phyloP scores from a whole-genome alignment of 2,329 filamentous ascomycete genomes.

The Fusarium sambucinum region DNA sequence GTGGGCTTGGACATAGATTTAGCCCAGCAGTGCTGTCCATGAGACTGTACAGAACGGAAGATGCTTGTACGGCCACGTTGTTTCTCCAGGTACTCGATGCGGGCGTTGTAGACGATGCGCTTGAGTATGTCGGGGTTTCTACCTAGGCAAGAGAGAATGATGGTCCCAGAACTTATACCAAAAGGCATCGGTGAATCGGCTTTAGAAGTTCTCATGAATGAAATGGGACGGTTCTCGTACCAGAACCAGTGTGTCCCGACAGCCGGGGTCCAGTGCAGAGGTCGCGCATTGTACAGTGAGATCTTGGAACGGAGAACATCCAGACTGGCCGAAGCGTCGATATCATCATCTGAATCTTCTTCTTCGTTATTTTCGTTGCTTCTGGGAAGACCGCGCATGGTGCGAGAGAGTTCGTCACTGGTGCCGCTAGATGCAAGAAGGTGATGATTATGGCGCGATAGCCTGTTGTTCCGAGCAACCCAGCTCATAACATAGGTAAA shows the following conservation, averaged over 20 bases:
- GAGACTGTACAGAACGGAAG: conserved; percentile 11
- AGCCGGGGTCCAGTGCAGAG: conserved; percentile 29
- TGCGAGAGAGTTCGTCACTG: neutral
- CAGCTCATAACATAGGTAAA: conserved; percentile 35
- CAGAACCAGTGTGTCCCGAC: conserved; percentile 33
- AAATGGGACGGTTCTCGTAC: conserved; percentile 18
- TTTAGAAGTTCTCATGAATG: conserved; percentile 18
- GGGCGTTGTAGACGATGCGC: conserved; percentile 29
- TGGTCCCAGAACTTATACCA: neutral
- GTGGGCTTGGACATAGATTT: conserved; percentile 37
- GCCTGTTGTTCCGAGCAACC: conserved; percentile 19
- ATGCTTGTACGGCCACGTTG: conserved; percentile 32
- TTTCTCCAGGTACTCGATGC: conserved; percentile 25
- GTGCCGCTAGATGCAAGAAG: conserved; percentile 27
- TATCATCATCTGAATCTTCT: neutral
- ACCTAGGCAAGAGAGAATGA: conserved; percentile 28
- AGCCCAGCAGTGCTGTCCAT: conserved; percentile 14
- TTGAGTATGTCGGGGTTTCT: conserved; percentile 28
- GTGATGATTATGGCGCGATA: conserved; percentile 28
- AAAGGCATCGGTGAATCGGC: neutral
- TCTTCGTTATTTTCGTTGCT: neutral
- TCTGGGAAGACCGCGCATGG: neutral
- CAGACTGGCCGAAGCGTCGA: conserved; percentile 6
- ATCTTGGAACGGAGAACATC: conserved; percentile 27
- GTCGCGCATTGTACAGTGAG: conserved; percentile 19